A percentile compares a stretch with the other conserved stretches of the same genome.
Evolutionary conservation across 805 yeast species (phyloP).

Genomic region (Candida krabiensis): DNA sequence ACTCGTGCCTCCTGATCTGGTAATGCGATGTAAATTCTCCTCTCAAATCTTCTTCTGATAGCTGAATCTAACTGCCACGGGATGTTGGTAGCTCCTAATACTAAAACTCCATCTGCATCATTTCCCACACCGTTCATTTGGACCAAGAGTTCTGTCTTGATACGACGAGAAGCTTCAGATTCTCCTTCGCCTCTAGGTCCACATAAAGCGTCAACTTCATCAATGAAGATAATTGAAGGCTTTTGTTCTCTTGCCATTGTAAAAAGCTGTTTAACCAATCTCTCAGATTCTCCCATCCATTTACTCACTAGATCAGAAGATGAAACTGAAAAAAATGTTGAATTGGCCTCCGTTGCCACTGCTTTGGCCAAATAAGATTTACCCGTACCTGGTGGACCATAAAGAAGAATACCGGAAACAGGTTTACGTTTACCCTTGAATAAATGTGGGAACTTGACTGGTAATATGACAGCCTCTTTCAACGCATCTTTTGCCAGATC

Average conservation of each 20-base stretch:
- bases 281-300: slow-evolving; percentile 99
- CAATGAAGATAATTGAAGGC: slow-evolving; percentile 94
- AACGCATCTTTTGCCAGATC: slow-evolving; percentile 95
- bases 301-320: slow-evolving; percentile 94
- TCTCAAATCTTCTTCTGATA: slow-evolving; percentile 92
- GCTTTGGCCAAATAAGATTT: slow-evolving; percentile 96
- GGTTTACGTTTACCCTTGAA: slow-evolving; percentile 96
- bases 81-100: slow-evolving; percentile 95
- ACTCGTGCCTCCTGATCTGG: slow-evolving; percentile 94
- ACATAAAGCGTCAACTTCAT: slow-evolving; percentile 96
- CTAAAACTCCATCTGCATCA: slow-evolving; percentile 88
- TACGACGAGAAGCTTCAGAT: slow-evolving; percentile 93
- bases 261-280: slow-evolving; percentile 92
- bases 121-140: slow-evolving; percentile 99
- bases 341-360: slow-evolving; percentile 97
- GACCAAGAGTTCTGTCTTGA: slow-evolving; percentile 91
- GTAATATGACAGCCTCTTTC: slow-evolving; percentile 95
- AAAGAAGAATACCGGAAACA: slow-evolving; percentile 81
- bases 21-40: slow-evolving; percentile 89
- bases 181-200: slow-evolving; percentile 99
- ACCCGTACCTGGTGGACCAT: slow-evolving; percentile 98
- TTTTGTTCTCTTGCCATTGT: slow-evolving; percentile 95
- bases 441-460: slow-evolving; percentile 93
- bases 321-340: slow-evolving; percentile 95
- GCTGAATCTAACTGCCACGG: slow-evolving; percentile 99